Evolutionary conservation across 108 stramenopile species (phyloP).

Genomic region (Mediolabrus comicus): DNA sequence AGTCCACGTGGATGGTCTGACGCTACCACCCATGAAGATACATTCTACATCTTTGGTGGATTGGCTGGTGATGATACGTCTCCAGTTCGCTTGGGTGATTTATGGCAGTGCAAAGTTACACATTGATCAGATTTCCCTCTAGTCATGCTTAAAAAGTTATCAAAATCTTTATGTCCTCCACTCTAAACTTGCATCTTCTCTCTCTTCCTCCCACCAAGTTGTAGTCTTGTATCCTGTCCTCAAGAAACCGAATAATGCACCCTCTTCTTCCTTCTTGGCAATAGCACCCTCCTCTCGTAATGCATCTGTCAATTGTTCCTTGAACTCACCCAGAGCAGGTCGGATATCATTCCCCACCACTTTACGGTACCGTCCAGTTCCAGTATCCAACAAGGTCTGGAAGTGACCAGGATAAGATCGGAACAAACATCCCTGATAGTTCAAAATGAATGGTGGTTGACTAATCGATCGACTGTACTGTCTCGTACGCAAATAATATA

Average conservation of each 20-base stretch:
- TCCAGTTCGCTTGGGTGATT: slow-evolving; percentile 54
- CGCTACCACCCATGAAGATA: slow-evolving; percentile 23
- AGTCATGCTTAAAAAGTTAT: too few relatives aligned
- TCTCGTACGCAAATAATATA: slow-evolving; percentile 91
- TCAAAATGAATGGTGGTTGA: slow-evolving; percentile 90
- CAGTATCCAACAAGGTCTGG: slow-evolving; percentile 92
- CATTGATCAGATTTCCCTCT: too few relatives aligned
- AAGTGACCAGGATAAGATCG: slow-evolving; percentile 91
- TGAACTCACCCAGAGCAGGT: slow-evolving; percentile 87
- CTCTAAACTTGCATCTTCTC: slow-evolving; percentile 68
- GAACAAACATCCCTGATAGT: slow-evolving; percentile 94
- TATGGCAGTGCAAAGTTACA: slow-evolving; percentile 37
- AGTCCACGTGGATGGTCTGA: slow-evolving; percentile 69
- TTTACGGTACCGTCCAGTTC: slow-evolving; percentile 78
- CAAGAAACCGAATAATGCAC: slow-evolving; percentile 70
- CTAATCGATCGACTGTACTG: slow-evolving; percentile 83
- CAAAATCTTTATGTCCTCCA: slow-evolving; percentile 66
- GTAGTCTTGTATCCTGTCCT: slow-evolving; percentile 89
- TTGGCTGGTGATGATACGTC: slow-evolving; percentile 60
- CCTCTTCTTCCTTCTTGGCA: slow-evolving; percentile 63
- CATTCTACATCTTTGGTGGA: slow-evolving; percentile 63
- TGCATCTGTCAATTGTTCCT: slow-evolving; percentile 87
- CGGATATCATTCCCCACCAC: slow-evolving; percentile 64
- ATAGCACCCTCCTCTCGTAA: slow-evolving; percentile 74
- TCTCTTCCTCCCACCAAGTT: slow-evolving; percentile 93